Percentiles rank a stretch among this genome's conserved stretches.
Evolutionary conservation across 164 flowering plant genomes (phyloP).

Genomic region (Annona cherimola): DNA sequence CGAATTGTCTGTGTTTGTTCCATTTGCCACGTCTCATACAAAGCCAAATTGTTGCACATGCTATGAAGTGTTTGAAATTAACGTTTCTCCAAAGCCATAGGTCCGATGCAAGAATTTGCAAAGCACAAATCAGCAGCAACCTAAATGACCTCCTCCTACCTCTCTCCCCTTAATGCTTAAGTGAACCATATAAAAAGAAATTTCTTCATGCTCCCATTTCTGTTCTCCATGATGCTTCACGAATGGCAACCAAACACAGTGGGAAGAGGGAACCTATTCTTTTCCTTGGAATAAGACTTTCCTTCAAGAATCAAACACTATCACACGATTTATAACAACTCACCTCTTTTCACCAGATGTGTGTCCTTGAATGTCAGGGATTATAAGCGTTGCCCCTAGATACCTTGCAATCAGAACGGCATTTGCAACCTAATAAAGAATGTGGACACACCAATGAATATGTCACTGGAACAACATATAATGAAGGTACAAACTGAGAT

Average conservation of each 20-base stretch:
- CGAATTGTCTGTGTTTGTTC: no score
- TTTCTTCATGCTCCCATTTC: no score
- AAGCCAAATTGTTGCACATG: neutral
- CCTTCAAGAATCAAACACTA: neutral
- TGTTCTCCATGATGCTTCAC: neutral
- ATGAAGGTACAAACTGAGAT: neutral
- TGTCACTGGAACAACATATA: neutral
- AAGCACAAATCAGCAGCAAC: neutral
- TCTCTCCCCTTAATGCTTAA: no score
- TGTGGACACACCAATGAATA: neutral
- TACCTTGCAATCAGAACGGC: slow-evolving; percentile 79
- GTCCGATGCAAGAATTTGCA: neutral
- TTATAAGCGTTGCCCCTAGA: slow-evolving; percentile 84
- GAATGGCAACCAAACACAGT: neutral
- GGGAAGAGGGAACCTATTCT: neutral
- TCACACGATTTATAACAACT: slow-evolving; percentile 4
- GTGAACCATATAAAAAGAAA: no score
- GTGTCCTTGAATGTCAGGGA: slow-evolving; percentile 93
- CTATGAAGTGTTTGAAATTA: neutral
- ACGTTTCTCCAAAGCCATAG: neutral
- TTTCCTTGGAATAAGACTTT: neutral
- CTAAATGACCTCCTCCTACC: neutral
- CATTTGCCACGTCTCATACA: neutral
- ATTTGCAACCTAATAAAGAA: slow-evolving; percentile 63
- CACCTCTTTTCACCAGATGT: slow-evolving; percentile 67